Percentiles rank a stretch among this genome's conserved stretches.
phyloP scores from a whole-genome alignment of 2,329 filamentous ascomycete species.

The Alternaria sp. region DNA sequence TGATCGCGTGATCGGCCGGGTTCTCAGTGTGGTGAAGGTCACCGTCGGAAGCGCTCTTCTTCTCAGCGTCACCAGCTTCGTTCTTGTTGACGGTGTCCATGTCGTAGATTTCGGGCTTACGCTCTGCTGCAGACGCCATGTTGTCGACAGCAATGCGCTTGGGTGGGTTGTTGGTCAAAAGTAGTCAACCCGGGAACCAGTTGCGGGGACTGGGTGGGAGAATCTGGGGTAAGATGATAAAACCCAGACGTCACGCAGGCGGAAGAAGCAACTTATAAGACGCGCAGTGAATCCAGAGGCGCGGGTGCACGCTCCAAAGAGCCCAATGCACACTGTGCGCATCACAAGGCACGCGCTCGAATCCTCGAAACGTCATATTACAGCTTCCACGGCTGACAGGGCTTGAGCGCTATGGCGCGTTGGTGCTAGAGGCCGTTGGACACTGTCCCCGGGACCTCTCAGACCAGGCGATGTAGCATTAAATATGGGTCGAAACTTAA shows the following conservation, averaged over 20 bases:
- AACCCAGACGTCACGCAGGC: slow-evolving; percentile 3
- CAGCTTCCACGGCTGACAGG: slow-evolving; percentile 12
- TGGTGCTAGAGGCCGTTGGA: slow-evolving; percentile 9
- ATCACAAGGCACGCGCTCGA: slow-evolving; percentile 12
- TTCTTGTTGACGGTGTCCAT: slow-evolving; percentile 21
- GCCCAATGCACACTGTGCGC: slow-evolving; percentile 7
- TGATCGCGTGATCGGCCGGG: slow-evolving; percentile 16
- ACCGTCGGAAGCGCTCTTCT: slow-evolving; percentile 32
- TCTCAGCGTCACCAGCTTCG: slow-evolving; percentile 24
- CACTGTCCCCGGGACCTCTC: slow-evolving; percentile 10
- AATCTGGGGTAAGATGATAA: slow-evolving; percentile 3
- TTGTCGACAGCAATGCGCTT: slow-evolving; percentile 4
- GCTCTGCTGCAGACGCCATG: slow-evolving; percentile 26
- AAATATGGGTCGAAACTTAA: slow-evolving; percentile 20
- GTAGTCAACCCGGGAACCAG: neutral
- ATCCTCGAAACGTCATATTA: slow-evolving; percentile 21
- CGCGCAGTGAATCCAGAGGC: neutral
- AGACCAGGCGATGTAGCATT: slow-evolving; percentile 12
- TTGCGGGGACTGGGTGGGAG: neutral
- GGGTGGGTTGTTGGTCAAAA: neutral
- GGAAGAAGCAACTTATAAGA: slow-evolving; percentile 6
- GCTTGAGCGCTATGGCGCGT: slow-evolving; percentile 15
- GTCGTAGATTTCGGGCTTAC: slow-evolving; percentile 24
- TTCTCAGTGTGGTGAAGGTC: slow-evolving; percentile 28
- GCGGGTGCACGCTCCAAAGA: neutral